Evolutionary conservation across 306 rosid genomes (phyloP), one percentile per base, ranked within the genome.

Genomic region (Mucuna pruriens): DNA sequence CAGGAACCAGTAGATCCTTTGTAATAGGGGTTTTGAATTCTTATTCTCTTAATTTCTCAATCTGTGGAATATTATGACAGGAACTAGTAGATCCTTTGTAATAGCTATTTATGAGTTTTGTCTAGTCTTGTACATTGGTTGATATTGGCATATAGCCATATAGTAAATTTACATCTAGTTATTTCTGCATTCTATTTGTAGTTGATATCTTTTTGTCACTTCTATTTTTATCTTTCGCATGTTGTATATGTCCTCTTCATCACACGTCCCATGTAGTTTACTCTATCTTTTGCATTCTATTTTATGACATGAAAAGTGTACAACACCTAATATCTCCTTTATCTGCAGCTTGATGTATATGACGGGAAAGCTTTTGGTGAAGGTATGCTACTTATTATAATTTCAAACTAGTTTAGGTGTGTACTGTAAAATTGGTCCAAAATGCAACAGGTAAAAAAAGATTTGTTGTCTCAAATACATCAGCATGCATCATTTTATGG

Each of bases 341-440:
- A 77, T 34, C 84, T 46, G 57, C 96, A 95, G 99, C 99, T 95
- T 68, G 99, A 93, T 81, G 39, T 84, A 17, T 82, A 88, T 76
- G 97, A 95, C 62, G 99, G 99, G 69, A 90, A 88, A 88, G 91
- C 90, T 84, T 80, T 85, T 61, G 89, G 78, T 58, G 97, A 90
- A 93, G 97, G 99, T 95, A 87, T 85, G 91, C 64, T 70, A 42
- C 69, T 78, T 34, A 13, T 33, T 38, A 17, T 64, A 42, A 62
- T 49, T 64, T 82, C 70, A 19, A 80, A 42, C 72, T 71, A 67
- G 46, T 75, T 6, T 55, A 29, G 34, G 63, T 40, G 20, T 76
- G 11, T 20, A 34, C 7, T 38, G 39, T 49, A 54, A n/a, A 20
- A 42, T 69, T 23, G 20, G 46, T 71, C 22, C 9, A 7, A 70